Percentiles rank a stretch among this genome's conserved stretches.
phyloP scores from a whole-genome alignment of 2,329 filamentous ascomycete genomes.

The Diaporthe sp. region DNA sequence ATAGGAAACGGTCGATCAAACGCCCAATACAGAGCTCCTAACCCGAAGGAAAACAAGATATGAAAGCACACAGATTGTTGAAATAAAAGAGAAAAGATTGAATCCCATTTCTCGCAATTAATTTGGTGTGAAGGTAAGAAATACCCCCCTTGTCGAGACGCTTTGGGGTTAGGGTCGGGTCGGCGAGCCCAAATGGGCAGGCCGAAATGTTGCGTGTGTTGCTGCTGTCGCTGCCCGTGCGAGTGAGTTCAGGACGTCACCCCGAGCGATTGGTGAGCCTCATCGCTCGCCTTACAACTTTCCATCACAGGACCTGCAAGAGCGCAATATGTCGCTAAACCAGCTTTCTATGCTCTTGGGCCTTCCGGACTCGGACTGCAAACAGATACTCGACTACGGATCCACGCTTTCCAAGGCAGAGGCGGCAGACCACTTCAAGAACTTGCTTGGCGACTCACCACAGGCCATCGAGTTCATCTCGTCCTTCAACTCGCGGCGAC shows the following conservation, averaged over 20 bases:
- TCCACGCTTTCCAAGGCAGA: constrained; percentile 79
- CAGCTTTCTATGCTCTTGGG: constrained; percentile 85
- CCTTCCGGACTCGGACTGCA: constrained; percentile 84
- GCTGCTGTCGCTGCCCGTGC: not conserved
- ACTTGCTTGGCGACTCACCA: constrained; percentile 87
- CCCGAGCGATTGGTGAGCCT: not conserved
- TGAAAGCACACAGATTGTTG: not conserved
- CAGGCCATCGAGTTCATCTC: constrained; percentile 81
- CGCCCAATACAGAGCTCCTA: no score
- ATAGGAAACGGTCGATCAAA: no score
- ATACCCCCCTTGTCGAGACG: not conserved
- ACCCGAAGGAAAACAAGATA: not conserved
- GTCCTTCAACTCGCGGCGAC: constrained; percentile 78
- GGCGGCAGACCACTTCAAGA: constrained; percentile 86
- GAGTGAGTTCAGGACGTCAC: not conserved
- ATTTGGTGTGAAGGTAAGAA: not conserved
- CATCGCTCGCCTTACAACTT: not conserved
- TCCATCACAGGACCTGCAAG: not conserved
- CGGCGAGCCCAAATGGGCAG: constrained; percentile 8
- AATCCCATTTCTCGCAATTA: not conserved
- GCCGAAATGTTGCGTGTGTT: not conserved
- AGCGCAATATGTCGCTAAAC: constrained; percentile 61
- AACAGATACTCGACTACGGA: constrained; percentile 86
- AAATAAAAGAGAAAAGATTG: not conserved
- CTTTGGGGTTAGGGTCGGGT: not conserved